Conservation (phyloP, 495 filamentous ascomycete species). For the Glarea lozoyensis region DNA sequence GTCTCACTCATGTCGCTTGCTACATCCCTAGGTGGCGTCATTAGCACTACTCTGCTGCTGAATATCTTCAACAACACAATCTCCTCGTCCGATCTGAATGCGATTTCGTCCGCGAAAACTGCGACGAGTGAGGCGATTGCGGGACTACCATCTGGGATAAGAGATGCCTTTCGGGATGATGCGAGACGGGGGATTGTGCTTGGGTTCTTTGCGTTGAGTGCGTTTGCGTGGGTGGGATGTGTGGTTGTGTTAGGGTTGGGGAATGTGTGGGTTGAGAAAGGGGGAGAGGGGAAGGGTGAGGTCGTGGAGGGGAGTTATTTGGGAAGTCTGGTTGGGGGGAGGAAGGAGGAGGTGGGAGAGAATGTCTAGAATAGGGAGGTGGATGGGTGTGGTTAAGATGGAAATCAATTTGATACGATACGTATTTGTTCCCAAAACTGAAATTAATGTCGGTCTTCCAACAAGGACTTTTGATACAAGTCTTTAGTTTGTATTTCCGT, state of each 20-base stretch:
- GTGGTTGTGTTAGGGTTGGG: conserved; percentile 3
- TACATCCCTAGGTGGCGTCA: conserved; percentile 46
- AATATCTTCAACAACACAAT: conserved; percentile 51
- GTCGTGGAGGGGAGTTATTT: no score
- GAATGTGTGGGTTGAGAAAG: conserved; percentile 15
- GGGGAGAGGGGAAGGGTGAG: not conserved
- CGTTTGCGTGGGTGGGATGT: conserved; percentile 32
- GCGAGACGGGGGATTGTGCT: conserved; percentile 41
- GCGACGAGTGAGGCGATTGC: conserved; percentile 11
- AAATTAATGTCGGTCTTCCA: no score
- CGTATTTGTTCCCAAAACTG: no score
- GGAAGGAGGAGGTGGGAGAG: no score
- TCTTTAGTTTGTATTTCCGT: no score
- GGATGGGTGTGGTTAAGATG: no score
- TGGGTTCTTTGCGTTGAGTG: conserved; percentile 45
- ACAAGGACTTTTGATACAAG: no score
- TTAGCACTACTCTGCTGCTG: conserved; percentile 50
- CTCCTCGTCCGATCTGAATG: conserved; percentile 12
- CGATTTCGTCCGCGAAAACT: conserved; percentile 7
- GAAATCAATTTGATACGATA: no score
- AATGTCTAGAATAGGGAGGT: no score
- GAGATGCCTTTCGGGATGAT: conserved; percentile 21
- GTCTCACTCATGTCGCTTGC: conserved; percentile 30
- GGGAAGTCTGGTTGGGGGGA: no score
- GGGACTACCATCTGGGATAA: conserved; percentile 18